A percentile compares a stretch with the other conserved stretches of the same genome.
phyloP scores from a whole-genome alignment of 306 rosid species.

The Medicago arabica region DNA sequence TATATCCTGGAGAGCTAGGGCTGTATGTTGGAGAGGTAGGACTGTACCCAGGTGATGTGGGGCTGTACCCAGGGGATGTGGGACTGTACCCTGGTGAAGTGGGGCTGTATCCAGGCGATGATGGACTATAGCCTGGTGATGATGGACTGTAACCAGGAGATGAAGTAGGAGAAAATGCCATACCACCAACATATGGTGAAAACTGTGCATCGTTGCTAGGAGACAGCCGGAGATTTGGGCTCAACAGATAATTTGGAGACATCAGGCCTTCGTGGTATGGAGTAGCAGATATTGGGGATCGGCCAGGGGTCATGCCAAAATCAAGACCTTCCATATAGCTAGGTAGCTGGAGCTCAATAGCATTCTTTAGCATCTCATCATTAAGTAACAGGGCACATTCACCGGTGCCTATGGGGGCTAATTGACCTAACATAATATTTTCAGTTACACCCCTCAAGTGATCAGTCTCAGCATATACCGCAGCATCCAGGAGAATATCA shows the following conservation, averaged over 20 bases:
- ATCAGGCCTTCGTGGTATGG: conserved; percentile 95
- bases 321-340: conserved; percentile 97
- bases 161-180: conserved; percentile 94
- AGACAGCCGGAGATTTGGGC: conserved; percentile 90
- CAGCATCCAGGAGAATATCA: conserved; percentile 97
- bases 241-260: conserved; percentile 91
- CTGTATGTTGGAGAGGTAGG: conserved; percentile 97
- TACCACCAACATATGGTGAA: conserved; percentile 96
- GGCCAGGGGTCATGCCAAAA: conserved; percentile 96
- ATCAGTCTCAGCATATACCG: conserved; percentile 92
- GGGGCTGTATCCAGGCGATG: conserved; percentile 96
- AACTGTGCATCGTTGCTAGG: conserved; percentile 93
- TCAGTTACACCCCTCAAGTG: conserved; percentile 92
- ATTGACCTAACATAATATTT: conserved; percentile 96
- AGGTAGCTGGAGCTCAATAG: conserved; percentile 96
- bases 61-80: conserved; percentile 93
- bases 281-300: conserved; percentile 90
- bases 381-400: conserved; percentile 84
- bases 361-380: conserved; percentile 96
- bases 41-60: conserved; percentile 93
- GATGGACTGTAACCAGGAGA: conserved; percentile 98
- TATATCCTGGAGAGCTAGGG: conserved; percentile 95
- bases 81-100: conserved; percentile 97
- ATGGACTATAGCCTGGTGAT: conserved; percentile 94
- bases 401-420: conserved; percentile 98